A percentile compares a stretch with the other conserved stretches of the same genome.
Evolutionary conservation across 345 rosid species (phyloP).

Genomic region (Eucalyptus tenuipes): DNA sequence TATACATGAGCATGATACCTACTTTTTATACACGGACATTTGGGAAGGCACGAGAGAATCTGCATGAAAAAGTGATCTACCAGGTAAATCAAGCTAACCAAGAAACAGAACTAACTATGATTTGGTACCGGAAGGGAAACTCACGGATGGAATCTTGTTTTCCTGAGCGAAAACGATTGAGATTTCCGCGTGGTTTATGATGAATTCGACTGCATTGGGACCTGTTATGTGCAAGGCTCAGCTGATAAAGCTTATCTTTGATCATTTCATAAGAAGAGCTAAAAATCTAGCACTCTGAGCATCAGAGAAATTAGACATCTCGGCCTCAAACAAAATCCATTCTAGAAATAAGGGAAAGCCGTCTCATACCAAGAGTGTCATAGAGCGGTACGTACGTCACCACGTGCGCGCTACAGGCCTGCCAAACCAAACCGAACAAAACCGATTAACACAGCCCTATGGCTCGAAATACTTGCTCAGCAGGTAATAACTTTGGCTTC

Average conservation of each 20-base stretch:
- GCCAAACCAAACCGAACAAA: background rate
- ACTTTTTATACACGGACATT: slow-evolving; percentile 63
- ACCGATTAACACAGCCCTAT: background rate
- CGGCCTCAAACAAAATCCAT: background rate
- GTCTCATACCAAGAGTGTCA: slow-evolving; percentile 67
- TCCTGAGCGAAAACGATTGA: slow-evolving; percentile 70
- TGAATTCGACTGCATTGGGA: slow-evolving; percentile 83
- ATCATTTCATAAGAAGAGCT: background rate
- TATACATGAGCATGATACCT: background rate
- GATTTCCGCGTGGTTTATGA: slow-evolving; percentile 89
- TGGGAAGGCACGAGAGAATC: slow-evolving; percentile 67
- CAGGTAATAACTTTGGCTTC: background rate
- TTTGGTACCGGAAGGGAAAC: background rate
- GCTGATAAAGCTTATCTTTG: background rate
- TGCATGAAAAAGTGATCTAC: slow-evolving; percentile 6
- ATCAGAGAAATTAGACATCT: background rate
- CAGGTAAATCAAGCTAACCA: background rate
- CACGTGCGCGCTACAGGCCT: slow-evolving; percentile 81
- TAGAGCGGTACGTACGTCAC: slow-evolving; percentile 74
- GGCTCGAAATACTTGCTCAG: background rate
- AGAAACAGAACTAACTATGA: background rate
- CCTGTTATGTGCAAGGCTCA: slow-evolving; percentile 19
- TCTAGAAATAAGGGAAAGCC: background rate
- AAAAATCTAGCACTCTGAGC: background rate
- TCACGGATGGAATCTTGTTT: slow-evolving; percentile 65